phyloP scores from a whole-genome alignment of 768 basidiomycete species.

The Calocybe cyanea region DNA sequence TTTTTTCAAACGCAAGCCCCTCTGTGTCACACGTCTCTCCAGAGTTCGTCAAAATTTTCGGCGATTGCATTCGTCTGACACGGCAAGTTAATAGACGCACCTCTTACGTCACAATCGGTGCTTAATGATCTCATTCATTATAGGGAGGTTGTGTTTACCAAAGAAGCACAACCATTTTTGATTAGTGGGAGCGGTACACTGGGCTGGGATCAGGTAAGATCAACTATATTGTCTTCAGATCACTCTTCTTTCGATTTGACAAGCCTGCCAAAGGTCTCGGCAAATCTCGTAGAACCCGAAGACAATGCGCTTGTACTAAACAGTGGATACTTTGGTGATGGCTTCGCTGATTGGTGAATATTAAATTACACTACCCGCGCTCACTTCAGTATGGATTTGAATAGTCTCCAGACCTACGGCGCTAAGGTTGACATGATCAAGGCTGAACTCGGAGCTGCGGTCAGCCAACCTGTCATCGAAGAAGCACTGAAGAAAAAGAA shows the following conservation, averaged over 20 bases:
- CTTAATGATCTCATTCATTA: slow-evolving; percentile 2
- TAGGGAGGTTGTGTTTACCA: slow-evolving; percentile 76
- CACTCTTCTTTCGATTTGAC: neutral
- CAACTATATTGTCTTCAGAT: neutral
- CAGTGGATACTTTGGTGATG: slow-evolving; percentile 92
- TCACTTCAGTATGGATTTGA: neutral
- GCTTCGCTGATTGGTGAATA: slow-evolving; percentile 80
- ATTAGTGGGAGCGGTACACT: slow-evolving; percentile 94
- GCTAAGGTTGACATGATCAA: slow-evolving; percentile 82
- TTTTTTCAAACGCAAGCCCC: slow-evolving; percentile 91
- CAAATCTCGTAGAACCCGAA: slow-evolving; percentile 83
- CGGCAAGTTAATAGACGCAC: slow-evolving; percentile 44
- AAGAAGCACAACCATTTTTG: slow-evolving; percentile 83
- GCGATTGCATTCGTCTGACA: slow-evolving; percentile 84
- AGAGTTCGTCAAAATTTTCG: slow-evolving; percentile 85
- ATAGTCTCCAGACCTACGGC: slow-evolving; percentile 82
- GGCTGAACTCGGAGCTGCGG: slow-evolving; percentile 79
- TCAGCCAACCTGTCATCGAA: slow-evolving; percentile 56
- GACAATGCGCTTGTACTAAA: slow-evolving; percentile 81
- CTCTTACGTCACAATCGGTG: slow-evolving; percentile 3
- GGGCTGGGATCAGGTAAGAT: slow-evolving; percentile 87
- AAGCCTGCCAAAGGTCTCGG: slow-evolving; percentile 57
- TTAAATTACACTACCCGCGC: slow-evolving; percentile 1
- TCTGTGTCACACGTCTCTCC: slow-evolving; percentile 85
- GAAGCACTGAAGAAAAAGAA: slow-evolving; percentile 69